Evolutionary conservation across 2,329 filamentous ascomycete species (phyloP), one percentile per base, ranked within the genome.

Genomic region (Cladosporium austrohemisphaericum): DNA sequence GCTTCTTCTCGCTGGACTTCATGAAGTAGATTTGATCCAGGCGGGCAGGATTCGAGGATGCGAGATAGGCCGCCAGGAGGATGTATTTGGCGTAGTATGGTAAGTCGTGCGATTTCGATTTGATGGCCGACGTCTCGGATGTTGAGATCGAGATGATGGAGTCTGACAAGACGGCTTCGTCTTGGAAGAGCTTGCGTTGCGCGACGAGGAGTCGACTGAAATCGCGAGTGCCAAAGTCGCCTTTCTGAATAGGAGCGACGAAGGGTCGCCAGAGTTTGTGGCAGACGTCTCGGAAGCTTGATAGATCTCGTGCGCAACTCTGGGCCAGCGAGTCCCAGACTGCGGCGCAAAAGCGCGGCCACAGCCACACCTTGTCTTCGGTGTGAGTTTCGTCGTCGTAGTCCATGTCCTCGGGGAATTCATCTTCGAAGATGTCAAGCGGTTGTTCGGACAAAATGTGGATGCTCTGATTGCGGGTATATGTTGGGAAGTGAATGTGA

Each of bases 261-360:
- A 98, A 97, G 3, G 83, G 79, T 9, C 85, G 83, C 93, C 93
- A 98, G 16, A 97, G 77, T 35, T 83, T 80, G 41, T 80, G 69
- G 62, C 86, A 90, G 41, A 85, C 80, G 28, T 80, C 78, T 3
- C 75, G 76, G 57, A 95, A 90, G 9, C 80, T 79, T 1, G 85
- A 77, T 11, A 97, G 76, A 29, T 92, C 90, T 41, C 90, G 83
- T 1, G 86, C 86, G 3, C 89, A 89, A 38, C 88, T 83, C 55
- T 85, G 88, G 41, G 85, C 82, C 10, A 97, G 76, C 1, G 91
- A 83, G 64, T 98, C 93, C 76, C 94, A 93, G 11, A 95, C 83
- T 4, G 88, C 88, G 41, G 81, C 81, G 54, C 85, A 81, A 72
- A 95, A 97, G 36, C 89, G 83, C 11, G 81, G 74, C 86, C 87